Percentiles rank a stretch among this genome's conserved stretches.
phyloP scores from a whole-genome alignment of 2,329 filamentous ascomycete species.

The Microthyrium microscopicum region DNA sequence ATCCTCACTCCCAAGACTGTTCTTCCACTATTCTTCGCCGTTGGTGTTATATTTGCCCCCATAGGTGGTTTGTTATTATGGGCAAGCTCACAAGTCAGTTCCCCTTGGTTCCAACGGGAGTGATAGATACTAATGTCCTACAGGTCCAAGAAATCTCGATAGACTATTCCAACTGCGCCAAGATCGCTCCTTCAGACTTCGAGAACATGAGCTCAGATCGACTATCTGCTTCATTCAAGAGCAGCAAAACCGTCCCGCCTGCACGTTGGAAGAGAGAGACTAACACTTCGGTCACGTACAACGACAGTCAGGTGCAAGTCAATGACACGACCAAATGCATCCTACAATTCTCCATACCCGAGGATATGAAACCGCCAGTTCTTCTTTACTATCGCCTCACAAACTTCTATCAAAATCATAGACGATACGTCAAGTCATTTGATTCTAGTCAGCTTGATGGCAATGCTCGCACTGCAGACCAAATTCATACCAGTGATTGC shows the following conservation, averaged over 20 bases:
- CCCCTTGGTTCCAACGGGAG: neutral
- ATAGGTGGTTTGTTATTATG: conserved; percentile 78
- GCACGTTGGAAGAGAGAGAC: conserved; percentile 18
- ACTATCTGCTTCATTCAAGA: conserved; percentile 58
- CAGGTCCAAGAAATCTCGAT: conserved; percentile 82
- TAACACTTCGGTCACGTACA: conserved; percentile 10
- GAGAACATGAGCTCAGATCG: conserved; percentile 37
- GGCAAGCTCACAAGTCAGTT: conserved; percentile 56
- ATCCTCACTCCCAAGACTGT: conserved; percentile 93
- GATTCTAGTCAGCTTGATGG: conserved; percentile 72
- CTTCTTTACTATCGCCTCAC: conserved; percentile 90
- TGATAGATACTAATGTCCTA: conserved; percentile 1
- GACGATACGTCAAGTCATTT: conserved; percentile 84
- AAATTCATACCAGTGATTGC: conserved; percentile 55
- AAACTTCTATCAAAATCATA: conserved; percentile 98
- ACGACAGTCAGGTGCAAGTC: conserved; percentile 13
- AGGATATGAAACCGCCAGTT: conserved; percentile 64
- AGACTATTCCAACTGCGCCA: conserved; percentile 70
- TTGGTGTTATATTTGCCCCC: conserved; percentile 84
- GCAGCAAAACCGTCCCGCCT: conserved; percentile 21
- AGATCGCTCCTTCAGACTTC: conserved; percentile 34
- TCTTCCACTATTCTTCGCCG: conserved; percentile 74
- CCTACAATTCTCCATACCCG: conserved; percentile 63
- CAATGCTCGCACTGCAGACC: conserved; percentile 38
- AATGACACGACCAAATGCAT: conserved; percentile 42